Base-by-base conservation (phyloP, 2,329 filamentous ascomycete genomes). In the Chrysoporthe austroafricana region DNA sequence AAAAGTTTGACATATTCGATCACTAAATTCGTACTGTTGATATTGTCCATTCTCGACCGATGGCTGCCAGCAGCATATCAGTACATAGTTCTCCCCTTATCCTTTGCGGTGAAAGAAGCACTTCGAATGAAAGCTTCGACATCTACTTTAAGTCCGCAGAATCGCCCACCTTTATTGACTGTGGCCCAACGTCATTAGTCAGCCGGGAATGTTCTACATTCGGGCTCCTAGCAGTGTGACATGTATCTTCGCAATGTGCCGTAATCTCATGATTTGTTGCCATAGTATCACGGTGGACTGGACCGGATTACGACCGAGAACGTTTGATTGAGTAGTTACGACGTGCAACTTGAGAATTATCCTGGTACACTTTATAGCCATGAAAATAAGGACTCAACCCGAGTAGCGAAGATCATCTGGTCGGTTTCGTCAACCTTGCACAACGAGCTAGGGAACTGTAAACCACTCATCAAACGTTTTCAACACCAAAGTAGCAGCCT, bases 41-140 rank as follows among this genome's bases (percentile, higher is more conserved):
- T 39, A 57, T 57, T 57, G 16, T 54, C 13, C 11, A 32, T 54
- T 14, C 13, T 16, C 50, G 16, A 32, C 11, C 34, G 16, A 39
- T 39, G 26, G 32, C 16, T 39, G 34, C n/a, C 54, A n/a, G 5
- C 16, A 39, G 54, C 32, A 57, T n/a, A 57, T 57, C 18, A 39
- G 54, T 57, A 57, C 32, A 57, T 57, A 57, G 54, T n/a, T 57
- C 54, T 14, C 34, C 39, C 34, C 34, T 39, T 57, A 6, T 39
- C 16, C 5, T 39, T 34, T 57, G 8, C 34, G 16, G 5, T 26
- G 11, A 32, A 52, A 5, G 48, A 52, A 52, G 48, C 48, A 52
- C 21, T 52, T 52, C 7, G 9, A 54, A 16, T 26, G 26, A 7
- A 54, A 16, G 32, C 16, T 57, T 57, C 32, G 34, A 21, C 18